Base-by-base conservation (phyloP, 805 yeast genomes). In the Metschnikowia henanensis region DNA sequence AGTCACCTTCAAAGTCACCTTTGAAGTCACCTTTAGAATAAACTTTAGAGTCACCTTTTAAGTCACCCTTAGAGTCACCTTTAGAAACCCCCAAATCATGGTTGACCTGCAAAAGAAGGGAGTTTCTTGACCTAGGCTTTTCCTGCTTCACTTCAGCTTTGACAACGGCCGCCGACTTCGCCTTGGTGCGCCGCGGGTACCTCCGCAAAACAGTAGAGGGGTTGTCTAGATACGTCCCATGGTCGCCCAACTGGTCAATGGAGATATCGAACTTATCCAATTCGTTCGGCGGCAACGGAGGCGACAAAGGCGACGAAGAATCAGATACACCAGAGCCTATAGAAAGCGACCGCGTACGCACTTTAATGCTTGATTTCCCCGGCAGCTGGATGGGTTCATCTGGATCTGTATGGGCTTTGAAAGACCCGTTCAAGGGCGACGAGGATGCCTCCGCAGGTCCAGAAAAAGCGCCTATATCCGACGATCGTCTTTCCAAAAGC, bases 251-350 rank as follows among this genome's bases (percentile, higher is more conserved):
- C 18, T 52, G 55, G 9, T 52, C 57, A 7, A 52, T 51, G 10
- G 55, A 51, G 20, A 52, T 46, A 23, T 52, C 57, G 17, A 51
- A 46, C 4, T 39, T 46, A 20, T 52, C 52, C 6, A 41, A 22
- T 15, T 41, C 45, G 17, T 30, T 36, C n/a, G 12, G 26, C n/a
- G 37, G 26, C 8, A 2, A 13, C 8, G 26, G 5, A 4, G 26
- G 26, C 4, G 26, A 23, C 3, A 13, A 23, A 9, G 4, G 26
- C 12, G 26, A 23, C 2, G 26, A 23, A 4, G 26, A 23, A n/a
- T n/a, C n/a, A n/a, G n/a, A n/a, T n/a, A n/a, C n/a, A n/a, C n/a
- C n/a, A n/a, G n/a, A n/a, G n/a, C n/a, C n/a, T n/a, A n/a, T n/a
- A n/a, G n/a, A n/a, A n/a, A n/a, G n/a, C n/a, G n/a, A n/a, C n/a